Evolutionary conservation across 2,329 filamentous ascomycete species (phyloP).

Genomic region (Metarhizium robertsii): DNA sequence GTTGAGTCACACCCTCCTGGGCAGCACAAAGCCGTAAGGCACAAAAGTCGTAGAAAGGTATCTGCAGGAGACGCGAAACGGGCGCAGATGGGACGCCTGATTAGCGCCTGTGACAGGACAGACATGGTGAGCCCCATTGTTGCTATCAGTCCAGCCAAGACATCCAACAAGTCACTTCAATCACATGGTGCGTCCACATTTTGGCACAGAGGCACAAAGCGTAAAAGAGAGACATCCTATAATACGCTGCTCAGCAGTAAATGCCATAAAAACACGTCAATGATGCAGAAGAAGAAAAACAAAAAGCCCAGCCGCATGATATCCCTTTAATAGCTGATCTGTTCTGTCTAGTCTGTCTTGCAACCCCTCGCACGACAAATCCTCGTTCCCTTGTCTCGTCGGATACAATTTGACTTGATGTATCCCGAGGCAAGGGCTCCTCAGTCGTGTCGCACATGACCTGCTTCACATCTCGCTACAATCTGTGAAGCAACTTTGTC

Average conservation of each 20-base stretch:
- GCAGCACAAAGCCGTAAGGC: no score
- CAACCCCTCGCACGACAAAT: conserved; percentile 17
- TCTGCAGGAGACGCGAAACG: no score
- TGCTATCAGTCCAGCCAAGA: no score
- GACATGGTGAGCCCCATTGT: not conserved
- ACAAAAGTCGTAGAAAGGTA: no score
- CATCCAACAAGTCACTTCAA: not conserved
- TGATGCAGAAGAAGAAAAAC: conserved; percentile 20
- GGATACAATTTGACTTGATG: conserved; percentile 13
- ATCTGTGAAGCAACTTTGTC: conserved; percentile 1
- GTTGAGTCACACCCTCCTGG: no score
- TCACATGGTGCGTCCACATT: not conserved
- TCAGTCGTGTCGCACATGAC: conserved; percentile 1
- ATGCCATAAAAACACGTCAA: conserved; percentile 19
- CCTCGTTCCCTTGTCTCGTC: conserved; percentile 16
- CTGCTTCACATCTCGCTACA: conserved; percentile 1
- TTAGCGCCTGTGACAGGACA: not conserved
- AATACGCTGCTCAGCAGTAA: conserved; percentile 9
- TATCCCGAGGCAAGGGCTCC: conserved; percentile 2
- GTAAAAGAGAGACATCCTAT: conserved; percentile 4
- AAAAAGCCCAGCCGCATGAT: conserved; percentile 27
- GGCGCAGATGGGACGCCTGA: not conserved
- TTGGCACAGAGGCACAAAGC: not conserved
- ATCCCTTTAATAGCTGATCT: conserved; percentile 27
- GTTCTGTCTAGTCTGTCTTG: conserved; percentile 26